phyloP scores from a whole-genome alignment of 2,329 filamentous ascomycete genomes.

The Monosporascus sp. region DNA sequence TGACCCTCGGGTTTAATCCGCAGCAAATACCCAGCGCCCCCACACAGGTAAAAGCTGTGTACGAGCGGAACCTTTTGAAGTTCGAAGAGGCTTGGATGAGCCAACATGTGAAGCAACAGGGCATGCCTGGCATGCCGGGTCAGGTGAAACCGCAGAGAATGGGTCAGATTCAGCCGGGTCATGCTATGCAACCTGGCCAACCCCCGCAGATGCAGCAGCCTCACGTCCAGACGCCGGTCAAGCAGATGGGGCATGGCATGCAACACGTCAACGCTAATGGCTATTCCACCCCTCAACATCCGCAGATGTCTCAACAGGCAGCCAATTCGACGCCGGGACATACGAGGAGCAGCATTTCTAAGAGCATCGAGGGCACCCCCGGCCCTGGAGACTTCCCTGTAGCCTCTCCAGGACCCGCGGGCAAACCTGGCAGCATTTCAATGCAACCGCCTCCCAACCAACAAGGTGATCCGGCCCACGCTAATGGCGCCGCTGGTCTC shows the following conservation, averaged over 20 bases:
- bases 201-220: slow-evolving; percentile 36
- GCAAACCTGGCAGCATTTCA: slow-evolving; percentile 36
- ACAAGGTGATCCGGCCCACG: slow-evolving; percentile 21
- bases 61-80: slow-evolving; percentile 67
- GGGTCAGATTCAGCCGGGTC: slow-evolving; percentile 35
- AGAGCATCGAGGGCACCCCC: slow-evolving; percentile 42
- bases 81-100: slow-evolving; percentile 68
- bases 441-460: slow-evolving; percentile 29
- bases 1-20: slow-evolving; percentile 55
- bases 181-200: slow-evolving; percentile 35
- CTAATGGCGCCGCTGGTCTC: slow-evolving; percentile 18
- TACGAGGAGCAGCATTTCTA: slow-evolving; percentile 45
- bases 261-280: slow-evolving; percentile 44
- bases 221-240: slow-evolving; percentile 35
- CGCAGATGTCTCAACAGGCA: slow-evolving; percentile 38
- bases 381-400: slow-evolving; percentile 36
- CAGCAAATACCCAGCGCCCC: slow-evolving; percentile 61
- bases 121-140: slow-evolving; percentile 26
- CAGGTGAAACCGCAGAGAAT: slow-evolving; percentile 39
- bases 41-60: slow-evolving; percentile 65
- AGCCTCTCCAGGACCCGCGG: slow-evolving; percentile 37
- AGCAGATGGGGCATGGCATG: slow-evolving; percentile 40
- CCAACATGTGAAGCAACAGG: slow-evolving; percentile 46
- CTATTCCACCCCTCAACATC: slow-evolving; percentile 38
- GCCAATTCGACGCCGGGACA: slow-evolving; percentile 38